Evolutionary conservation across 345 rosid species (phyloP).

Genomic region (Limnanthes douglasii): DNA sequence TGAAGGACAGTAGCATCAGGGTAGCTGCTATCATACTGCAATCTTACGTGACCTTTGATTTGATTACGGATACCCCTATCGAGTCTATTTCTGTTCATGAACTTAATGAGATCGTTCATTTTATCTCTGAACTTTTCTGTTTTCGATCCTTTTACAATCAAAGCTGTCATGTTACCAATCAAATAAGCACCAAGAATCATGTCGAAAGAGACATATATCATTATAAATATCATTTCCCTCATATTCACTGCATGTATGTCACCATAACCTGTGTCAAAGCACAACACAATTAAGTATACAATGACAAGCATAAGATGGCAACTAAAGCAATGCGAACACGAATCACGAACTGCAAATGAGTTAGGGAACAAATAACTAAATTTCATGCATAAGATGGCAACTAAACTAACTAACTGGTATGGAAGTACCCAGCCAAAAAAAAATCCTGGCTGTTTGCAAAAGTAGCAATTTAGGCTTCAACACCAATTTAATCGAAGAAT

Average conservation of each 20-base stretch:
- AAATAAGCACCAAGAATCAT: slow-evolving; percentile 89
- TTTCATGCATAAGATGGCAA: not conserved
- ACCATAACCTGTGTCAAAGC: slow-evolving; percentile 51
- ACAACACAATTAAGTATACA: not conserved
- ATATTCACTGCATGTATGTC: slow-evolving; percentile 82
- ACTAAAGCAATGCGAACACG: not conserved
- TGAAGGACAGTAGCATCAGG: slow-evolving; percentile 55
- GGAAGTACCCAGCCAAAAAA: too few species aligned
- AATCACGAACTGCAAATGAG: too few species aligned
- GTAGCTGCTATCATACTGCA: slow-evolving; percentile 44
- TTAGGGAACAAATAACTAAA: too few species aligned
- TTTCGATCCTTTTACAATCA: slow-evolving; percentile 83
- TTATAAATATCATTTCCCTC: slow-evolving; percentile 77
- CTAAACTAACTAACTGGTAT: not conserved
- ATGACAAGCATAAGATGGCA: not conserved
- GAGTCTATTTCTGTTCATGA: slow-evolving; percentile 53
- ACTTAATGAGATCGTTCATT: slow-evolving; percentile 55
- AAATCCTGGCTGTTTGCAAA: too few species aligned
- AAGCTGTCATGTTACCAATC: slow-evolving; percentile 86
- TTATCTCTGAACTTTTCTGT: slow-evolving; percentile 70
- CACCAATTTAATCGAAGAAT: too few species aligned
- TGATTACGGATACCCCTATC: slow-evolving; percentile 37
- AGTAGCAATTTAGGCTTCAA: too few species aligned
- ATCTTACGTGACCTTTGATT: slow-evolving; percentile 47
- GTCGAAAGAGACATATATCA: slow-evolving; percentile 69